Conservation (phyloP, 2,329 filamentous ascomycete species). For the Penicillium sp. region DNA sequence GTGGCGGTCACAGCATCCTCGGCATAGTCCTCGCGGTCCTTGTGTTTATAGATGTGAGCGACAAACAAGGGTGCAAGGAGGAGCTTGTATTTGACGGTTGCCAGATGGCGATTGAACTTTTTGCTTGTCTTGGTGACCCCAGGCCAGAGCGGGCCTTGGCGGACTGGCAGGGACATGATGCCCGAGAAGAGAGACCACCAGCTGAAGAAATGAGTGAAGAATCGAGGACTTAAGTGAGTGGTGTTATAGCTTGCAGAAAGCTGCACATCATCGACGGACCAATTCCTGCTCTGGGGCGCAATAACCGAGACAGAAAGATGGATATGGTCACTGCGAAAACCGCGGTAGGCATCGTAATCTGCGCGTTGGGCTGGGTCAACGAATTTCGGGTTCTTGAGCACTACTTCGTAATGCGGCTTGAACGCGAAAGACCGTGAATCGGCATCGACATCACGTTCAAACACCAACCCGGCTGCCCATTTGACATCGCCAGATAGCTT, state of each 20-base stretch:
- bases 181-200: slow-evolving; percentile 98
- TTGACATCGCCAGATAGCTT: slow-evolving; percentile 95
- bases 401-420: slow-evolving; percentile 85
- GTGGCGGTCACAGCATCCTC: slow-evolving; percentile 82
- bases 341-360: slow-evolving; percentile 85
- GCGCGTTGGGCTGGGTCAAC: slow-evolving; percentile 58
- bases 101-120: slow-evolving; percentile 93
- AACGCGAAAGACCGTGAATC: slow-evolving; percentile 80
- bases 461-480: slow-evolving; percentile 87
- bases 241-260: slow-evolving; percentile 92
- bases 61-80: slow-evolving; percentile 89
- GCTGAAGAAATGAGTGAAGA: slow-evolving; percentile 96
- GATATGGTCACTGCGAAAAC: slow-evolving; percentile 96
- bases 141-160: slow-evolving; percentile 87
- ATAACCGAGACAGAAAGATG: slow-evolving; percentile 90
- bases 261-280: slow-evolving; percentile 71
- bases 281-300: slow-evolving; percentile 82
- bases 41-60: slow-evolving; percentile 98
- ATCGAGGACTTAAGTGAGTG: slow-evolving; percentile 87
- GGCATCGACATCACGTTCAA: slow-evolving; percentile 75
- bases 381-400: slow-evolving; percentile 75
- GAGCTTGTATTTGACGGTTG: slow-evolving; percentile 98
- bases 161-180: slow-evolving; percentile 88
- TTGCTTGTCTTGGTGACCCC: slow-evolving; percentile 95
- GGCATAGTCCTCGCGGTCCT: slow-evolving; percentile 82